Evolutionary conservation across 2,329 filamentous ascomycete species (phyloP).

Genomic region (Neoarthrinium moseri): DNA sequence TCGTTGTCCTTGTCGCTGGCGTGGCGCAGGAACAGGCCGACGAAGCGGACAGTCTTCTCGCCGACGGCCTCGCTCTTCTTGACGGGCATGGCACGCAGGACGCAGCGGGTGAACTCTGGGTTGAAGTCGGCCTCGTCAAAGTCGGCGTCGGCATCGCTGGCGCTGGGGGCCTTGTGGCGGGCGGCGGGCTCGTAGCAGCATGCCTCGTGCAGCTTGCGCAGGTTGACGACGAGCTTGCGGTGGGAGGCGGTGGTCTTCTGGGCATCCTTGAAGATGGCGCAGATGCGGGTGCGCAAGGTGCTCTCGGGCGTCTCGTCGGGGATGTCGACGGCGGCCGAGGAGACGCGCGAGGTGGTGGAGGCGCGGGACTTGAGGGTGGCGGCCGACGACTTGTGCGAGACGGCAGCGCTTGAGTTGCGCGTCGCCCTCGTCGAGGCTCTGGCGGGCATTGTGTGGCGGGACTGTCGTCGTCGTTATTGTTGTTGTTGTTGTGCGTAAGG

Average conservation of each 20-base stretch:
- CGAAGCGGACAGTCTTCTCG: constrained; percentile 80
- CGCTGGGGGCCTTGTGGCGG: constrained; percentile 46
- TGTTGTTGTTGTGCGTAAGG: too few species aligned
- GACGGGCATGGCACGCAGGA: constrained; percentile 77
- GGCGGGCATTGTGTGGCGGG: constrained; percentile 50
- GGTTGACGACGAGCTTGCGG: constrained; percentile 80
- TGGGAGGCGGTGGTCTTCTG: constrained; percentile 89
- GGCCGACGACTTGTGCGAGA: constrained; percentile 38
- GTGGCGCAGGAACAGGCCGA: constrained; percentile 81
- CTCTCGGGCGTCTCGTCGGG: constrained; percentile 72
- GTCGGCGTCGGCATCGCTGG: constrained; percentile 63
- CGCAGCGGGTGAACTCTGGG: constrained; percentile 77
- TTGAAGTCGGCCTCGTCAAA: constrained; percentile 88
- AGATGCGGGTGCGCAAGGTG: constrained; percentile 71
- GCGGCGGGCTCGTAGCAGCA: constrained; percentile 67
- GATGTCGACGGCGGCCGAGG: constrained; percentile 46
- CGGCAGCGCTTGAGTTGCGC: constrained; percentile 39
- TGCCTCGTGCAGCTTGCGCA: constrained; percentile 87
- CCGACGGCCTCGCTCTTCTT: constrained; percentile 91
- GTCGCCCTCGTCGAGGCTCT: constrained; percentile 46
- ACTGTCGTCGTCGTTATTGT: too few species aligned
- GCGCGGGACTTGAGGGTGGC: constrained; percentile 37
- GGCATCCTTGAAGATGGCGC: constrained; percentile 73
- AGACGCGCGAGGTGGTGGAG: constrained; percentile 46
- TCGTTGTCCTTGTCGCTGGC: constrained; percentile 70